A percentile compares a stretch with the other conserved stretches of the same genome.
Conservation (phyloP, 2,329 filamentous ascomycete genomes). For the Neopestalotiopsis rosae region DNA sequence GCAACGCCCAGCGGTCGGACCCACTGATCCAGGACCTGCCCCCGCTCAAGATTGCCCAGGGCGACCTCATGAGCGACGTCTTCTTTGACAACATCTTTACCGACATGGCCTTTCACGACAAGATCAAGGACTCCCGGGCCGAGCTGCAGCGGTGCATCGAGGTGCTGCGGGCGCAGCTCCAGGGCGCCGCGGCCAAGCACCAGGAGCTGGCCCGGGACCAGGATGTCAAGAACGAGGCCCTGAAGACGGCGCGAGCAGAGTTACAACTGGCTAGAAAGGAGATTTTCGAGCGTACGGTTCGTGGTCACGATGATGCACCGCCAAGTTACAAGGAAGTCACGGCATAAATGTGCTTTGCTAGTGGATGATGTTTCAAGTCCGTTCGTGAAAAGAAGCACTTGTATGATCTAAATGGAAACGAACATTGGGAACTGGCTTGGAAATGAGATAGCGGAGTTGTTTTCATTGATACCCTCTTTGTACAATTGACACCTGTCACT, state of each 20-base stretch:
- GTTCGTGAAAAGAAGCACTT: too few species aligned
- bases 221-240: slow-evolving; percentile 35
- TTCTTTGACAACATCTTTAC: slow-evolving; percentile 62
- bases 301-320: not conserved
- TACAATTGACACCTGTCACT: too few species aligned
- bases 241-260: slow-evolving; percentile 40
- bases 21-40: slow-evolving; percentile 45
- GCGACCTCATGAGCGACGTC: slow-evolving; percentile 53
- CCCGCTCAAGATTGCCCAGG: slow-evolving; percentile 47
- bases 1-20: slow-evolving; percentile 46
- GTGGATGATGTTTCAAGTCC: too few species aligned
- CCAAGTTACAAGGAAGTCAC: not conserved
- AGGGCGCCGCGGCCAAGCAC: slow-evolving; percentile 26
- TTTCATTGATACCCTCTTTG: not conserved
- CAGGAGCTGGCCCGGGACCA: slow-evolving; percentile 35
- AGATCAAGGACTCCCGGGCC: slow-evolving; percentile 50
- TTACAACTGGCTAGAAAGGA: slow-evolving; percentile 51
- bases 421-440: not conserved
- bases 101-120: slow-evolving; percentile 57
- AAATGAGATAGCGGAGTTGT: not conserved
- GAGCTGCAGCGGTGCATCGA: slow-evolving; percentile 42
- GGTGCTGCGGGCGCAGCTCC: slow-evolving; percentile 37
- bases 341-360: not conserved
- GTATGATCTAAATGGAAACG: too few species aligned
- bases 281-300: slow-evolving; percentile 41